A percentile compares a stretch with the other conserved stretches of the same genome.
These are phyloP conservation scores for Mucor saturninus DNA, from an alignment of 371 early-diverging fungal genomes.

Conservation along the genomic window DNA sequence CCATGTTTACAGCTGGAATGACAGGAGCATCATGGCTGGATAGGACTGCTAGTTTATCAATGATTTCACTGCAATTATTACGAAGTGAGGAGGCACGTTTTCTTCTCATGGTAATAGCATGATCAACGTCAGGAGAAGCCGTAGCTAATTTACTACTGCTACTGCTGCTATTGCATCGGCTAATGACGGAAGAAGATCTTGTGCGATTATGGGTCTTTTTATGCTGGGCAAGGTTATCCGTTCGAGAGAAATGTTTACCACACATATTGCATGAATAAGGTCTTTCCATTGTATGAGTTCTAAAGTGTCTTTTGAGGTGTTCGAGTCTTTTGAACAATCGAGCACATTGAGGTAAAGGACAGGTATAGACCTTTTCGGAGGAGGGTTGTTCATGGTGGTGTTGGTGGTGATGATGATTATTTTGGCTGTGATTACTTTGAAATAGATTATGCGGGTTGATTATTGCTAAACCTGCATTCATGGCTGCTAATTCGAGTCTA, in stretches of 20 bases:
- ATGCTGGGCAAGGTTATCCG: conserved; percentile 85
- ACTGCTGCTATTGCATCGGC: conserved; percentile 8
- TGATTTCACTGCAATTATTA: conserved; percentile 4
- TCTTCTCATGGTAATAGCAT: not conserved
- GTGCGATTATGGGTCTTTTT: conserved; percentile 72
- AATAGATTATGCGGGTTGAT: conserved; percentile 14
- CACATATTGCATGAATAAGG: conserved; percentile 78
- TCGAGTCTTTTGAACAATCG: conserved; percentile 75
- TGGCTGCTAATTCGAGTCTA: conserved; percentile 18
- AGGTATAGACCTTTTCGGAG: conserved; percentile 25
- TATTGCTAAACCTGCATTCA: conserved; percentile 19
- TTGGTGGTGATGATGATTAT: not conserved
- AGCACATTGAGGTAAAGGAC: conserved; percentile 52
- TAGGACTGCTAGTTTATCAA: conserved; percentile 7
- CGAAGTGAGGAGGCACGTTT: conserved; percentile 4
- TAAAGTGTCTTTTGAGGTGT: conserved; percentile 82
- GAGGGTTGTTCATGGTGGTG: not conserved
- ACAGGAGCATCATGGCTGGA: conserved; percentile 4
- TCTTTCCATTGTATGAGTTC: conserved; percentile 79
- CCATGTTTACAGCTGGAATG: not conserved
- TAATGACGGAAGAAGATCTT: conserved; percentile 4
- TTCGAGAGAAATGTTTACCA: conserved; percentile 81
- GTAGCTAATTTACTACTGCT: conserved; percentile 7
- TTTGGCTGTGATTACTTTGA: not conserved
- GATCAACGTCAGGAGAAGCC: not conserved